A percentile compares a stretch with the other conserved stretches of the same genome.
Conservation (phyloP, 352 stramenopile genomes). For the Aphanomyces astaci region DNA sequence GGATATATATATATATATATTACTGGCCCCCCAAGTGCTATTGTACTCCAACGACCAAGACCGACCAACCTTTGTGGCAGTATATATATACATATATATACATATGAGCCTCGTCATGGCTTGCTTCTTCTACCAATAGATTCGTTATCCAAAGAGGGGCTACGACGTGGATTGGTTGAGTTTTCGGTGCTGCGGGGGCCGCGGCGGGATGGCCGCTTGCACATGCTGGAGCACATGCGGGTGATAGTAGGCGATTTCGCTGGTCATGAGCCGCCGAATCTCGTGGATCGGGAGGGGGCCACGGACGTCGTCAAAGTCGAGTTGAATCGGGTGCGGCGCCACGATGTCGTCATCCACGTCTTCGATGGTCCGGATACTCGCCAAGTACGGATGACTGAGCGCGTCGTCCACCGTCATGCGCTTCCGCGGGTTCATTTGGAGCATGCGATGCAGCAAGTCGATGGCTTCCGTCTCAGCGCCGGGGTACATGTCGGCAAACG, state of each 20-base stretch:
- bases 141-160: background rate
- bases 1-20: too few relatives aligned
- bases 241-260: conserved; percentile 74
- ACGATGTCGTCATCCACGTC: conserved; percentile 55
- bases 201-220: background rate
- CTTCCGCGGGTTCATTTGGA: conserved; percentile 81
- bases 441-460: conserved; percentile 70
- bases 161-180: background rate
- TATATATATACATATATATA: too few relatives aligned
- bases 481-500: conserved; percentile 78
- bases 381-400: conserved; percentile 75
- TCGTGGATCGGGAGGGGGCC: conserved; percentile 63
- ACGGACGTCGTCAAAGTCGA: conserved; percentile 79
- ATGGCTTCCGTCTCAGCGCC: conserved; percentile 74
- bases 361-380: conserved; percentile 75
- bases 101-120: too few relatives aligned
- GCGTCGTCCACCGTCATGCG: conserved; percentile 72
- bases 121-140: too few relatives aligned
- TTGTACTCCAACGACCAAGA: too few relatives aligned
- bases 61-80: too few relatives aligned
- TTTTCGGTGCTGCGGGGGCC: conserved; percentile 5
- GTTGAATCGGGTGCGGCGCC: conserved; percentile 65
- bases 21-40: too few relatives aligned
- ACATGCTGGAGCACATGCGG: conserved; percentile 25
- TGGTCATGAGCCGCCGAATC: conserved; percentile 73